Conservation (phyloP, 305 asterid species). For the Fraxinus floribunda region DNA sequence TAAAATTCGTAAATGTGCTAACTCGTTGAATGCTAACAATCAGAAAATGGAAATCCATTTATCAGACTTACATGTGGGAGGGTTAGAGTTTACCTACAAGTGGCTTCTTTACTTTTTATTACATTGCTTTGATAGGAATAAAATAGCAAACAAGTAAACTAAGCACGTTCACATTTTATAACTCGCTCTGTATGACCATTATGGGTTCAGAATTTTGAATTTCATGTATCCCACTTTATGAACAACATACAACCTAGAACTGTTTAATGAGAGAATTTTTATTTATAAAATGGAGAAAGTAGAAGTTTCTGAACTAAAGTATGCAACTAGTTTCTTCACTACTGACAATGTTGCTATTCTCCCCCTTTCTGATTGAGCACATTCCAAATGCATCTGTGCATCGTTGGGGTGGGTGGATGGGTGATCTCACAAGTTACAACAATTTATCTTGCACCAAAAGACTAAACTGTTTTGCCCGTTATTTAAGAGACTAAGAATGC, state of each 20-base stretch:
- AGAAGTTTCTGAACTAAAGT: neutral
- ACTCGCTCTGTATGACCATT: neutral
- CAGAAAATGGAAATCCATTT: conserved; percentile 1
- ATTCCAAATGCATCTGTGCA: neutral
- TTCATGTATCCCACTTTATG: neutral
- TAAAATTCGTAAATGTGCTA: neutral
- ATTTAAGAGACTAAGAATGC: neutral
- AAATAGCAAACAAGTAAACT: neutral
- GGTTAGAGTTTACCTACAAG: neutral
- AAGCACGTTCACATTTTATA: neutral
- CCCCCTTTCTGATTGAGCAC: neutral
- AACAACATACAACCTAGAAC: neutral
- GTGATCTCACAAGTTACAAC: neutral
- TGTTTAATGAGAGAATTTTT: neutral
- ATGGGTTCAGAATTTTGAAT: neutral
- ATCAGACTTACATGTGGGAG: neutral
- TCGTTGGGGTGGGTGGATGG: neutral
- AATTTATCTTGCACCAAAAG: neutral
- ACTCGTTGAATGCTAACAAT: neutral
- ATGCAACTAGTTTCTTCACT: neutral
- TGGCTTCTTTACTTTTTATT: neutral
- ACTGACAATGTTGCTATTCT: neutral
- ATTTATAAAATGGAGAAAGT: neutral
- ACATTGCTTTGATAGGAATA: neutral
- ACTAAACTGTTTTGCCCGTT: neutral